Percentiles rank a stretch among this genome's conserved stretches.
These are phyloP conservation scores for Rhododendron molle DNA, from an alignment of 148 eudicot species.

Conservation along the genomic window DNA sequence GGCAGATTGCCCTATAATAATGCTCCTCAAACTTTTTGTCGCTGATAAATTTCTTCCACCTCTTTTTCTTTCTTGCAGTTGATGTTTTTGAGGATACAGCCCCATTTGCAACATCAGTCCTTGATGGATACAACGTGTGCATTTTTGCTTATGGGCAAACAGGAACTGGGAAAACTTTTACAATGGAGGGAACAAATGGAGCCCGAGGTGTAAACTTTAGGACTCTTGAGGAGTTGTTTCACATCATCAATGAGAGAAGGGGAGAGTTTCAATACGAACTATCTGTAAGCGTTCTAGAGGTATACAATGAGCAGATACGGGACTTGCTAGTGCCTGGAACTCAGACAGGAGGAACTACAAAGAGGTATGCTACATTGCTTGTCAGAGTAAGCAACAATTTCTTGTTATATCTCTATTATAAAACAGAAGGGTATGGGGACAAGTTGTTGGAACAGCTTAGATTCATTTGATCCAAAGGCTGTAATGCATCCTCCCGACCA, in stretches of 20 bases:
- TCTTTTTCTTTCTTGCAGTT: conserved; percentile 28
- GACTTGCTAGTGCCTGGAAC: conserved; percentile 65
- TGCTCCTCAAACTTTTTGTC: not conserved
- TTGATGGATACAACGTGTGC: conserved; percentile 95
- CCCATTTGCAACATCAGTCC: conserved; percentile 81
- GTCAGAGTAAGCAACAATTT: not conserved
- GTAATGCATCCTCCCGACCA: no score
- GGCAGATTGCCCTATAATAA: not conserved
- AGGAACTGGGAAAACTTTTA: conserved; percentile 92
- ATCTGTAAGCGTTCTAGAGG: conserved; percentile 84
- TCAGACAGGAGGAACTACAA: conserved; percentile 57
- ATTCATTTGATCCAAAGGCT: no score
- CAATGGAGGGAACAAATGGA: conserved; percentile 90
- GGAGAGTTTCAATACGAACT: conserved; percentile 61
- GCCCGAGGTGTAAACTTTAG: conserved; percentile 90
- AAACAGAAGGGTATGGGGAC: no score
- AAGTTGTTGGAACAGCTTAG: no score
- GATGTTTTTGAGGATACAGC: conserved; percentile 89
- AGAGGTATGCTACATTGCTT: conserved; percentile 41
- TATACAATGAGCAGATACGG: conserved; percentile 93
- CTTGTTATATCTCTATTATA: no score
- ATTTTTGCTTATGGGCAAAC: conserved; percentile 99
- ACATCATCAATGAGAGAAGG: conserved; percentile 58
- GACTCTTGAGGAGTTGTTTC: conserved; percentile 77
- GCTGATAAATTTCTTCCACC: conserved; percentile 8